A percentile compares a stretch with the other conserved stretches of the same genome.
Evolutionary conservation across 306 rosid species (phyloP).

Genomic region (Dryas alaskensis): DNA sequence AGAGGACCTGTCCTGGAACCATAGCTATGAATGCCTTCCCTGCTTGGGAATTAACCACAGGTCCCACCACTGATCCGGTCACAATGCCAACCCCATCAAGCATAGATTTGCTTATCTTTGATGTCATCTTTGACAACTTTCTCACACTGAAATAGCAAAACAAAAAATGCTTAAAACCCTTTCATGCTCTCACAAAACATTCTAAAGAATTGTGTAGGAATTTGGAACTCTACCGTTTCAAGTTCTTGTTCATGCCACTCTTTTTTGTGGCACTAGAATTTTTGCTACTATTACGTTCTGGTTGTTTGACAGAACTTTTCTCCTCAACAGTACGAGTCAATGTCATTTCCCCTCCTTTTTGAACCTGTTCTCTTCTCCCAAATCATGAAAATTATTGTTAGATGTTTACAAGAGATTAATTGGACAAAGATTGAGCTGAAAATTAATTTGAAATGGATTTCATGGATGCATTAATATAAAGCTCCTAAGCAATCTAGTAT

Average conservation of each 20-base stretch:
- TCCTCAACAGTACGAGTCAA: constrained; percentile 37
- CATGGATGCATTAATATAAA: too few species aligned
- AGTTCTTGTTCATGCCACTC: constrained; percentile 51
- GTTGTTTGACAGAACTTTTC: constrained; percentile 29
- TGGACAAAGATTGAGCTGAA: background rate
- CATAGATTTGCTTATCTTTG: constrained; percentile 75
- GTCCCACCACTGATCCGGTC: constrained; percentile 67
- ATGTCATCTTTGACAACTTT: constrained; percentile 76
- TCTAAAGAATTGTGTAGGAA: background rate
- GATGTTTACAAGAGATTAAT: background rate
- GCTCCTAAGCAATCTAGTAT: too few species aligned
- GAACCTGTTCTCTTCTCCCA: constrained; percentile 46
- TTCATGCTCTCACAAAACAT: background rate
- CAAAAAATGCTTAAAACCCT: background rate
- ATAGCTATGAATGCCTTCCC: constrained; percentile 72
- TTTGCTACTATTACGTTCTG: constrained; percentile 27
- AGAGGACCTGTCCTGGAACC: constrained; percentile 87
- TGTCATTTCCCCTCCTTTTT: constrained; percentile 84
- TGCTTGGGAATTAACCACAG: constrained; percentile 64
- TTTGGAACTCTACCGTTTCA: constrained; percentile 60
- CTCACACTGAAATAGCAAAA: constrained; percentile 51
- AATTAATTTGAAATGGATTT: too few species aligned
- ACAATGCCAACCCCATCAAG: constrained; percentile 78
- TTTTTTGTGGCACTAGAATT: constrained; percentile 17
- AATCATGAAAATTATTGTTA: background rate